Conservation (phyloP, 2,329 filamentous ascomycete species). For the Aspergillus pseudoviridinutans region DNA sequence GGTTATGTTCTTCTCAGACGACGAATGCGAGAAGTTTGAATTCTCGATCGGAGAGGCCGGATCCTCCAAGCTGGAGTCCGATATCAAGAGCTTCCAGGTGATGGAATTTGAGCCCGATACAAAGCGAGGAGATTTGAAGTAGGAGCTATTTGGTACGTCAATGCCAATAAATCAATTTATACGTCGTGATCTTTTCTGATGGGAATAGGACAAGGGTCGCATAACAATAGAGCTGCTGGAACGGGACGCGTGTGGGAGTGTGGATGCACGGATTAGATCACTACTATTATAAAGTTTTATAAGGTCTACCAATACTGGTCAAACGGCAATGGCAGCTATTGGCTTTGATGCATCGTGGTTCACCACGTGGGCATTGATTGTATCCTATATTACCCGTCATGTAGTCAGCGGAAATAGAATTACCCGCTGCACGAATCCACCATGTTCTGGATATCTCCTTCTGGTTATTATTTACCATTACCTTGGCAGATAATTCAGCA, state of each 20-base stretch:
- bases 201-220: background rate
- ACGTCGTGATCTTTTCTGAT: background rate
- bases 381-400: too few relatives aligned
- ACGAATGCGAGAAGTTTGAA: constrained; percentile 1
- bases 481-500: too few relatives aligned
- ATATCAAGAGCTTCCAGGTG: constrained; percentile 1
- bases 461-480: background rate
- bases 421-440: too few relatives aligned
- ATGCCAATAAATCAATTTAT: background rate
- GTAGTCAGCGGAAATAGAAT: too few relatives aligned
- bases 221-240: background rate
- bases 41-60: background rate
- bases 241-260: background rate
- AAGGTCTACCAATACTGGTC: background rate
- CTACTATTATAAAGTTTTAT: background rate
- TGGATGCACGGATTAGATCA: background rate
- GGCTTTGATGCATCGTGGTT: too few relatives aligned
- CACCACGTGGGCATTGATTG: too few relatives aligned
- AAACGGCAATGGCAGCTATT: background rate
- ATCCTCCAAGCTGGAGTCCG: background rate
- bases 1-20: constrained; percentile 3
- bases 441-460: too few relatives aligned
- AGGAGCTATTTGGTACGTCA: background rate
- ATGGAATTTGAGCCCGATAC: background rate
- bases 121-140: background rate